Percentiles rank a stretch among this genome's conserved stretches.
These are phyloP conservation scores for Ilyonectria mors-panacis DNA, from an alignment of 2,329 filamentous ascomycete genomes.

Conservation along the genomic window DNA sequence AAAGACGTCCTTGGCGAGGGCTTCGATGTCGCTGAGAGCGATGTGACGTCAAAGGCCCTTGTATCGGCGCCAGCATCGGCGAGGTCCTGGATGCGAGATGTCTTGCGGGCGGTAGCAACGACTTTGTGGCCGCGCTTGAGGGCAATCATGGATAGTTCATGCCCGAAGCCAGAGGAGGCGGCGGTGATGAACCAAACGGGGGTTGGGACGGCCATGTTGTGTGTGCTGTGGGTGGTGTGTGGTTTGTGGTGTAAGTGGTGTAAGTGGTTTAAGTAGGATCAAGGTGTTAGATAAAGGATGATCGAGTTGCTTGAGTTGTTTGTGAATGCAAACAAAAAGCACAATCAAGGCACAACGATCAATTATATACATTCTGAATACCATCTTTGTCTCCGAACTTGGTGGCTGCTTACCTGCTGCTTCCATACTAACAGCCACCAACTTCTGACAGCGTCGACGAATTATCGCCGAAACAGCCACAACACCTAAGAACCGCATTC, in stretches of 20 bases:
- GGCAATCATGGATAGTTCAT: conserved; percentile 59
- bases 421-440: background rate
- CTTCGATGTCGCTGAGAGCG: conserved; percentile 53
- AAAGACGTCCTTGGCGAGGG: conserved; percentile 52
- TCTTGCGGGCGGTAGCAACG: conserved; percentile 64
- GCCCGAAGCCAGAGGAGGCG: conserved; percentile 66
- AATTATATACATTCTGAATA: background rate
- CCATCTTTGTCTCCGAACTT: background rate
- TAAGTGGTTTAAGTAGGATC: background rate
- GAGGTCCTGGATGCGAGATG: conserved; percentile 58
- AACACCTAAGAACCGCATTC: background rate
- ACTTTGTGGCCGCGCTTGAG: conserved; percentile 64
- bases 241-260: background rate
- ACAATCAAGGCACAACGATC: background rate
- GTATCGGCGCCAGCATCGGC: conserved; percentile 59
- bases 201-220: conserved; percentile 28
- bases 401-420: background rate
- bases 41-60: conserved; percentile 64
- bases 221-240: background rate
- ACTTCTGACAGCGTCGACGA: too few relatives aligned
- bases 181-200: conserved; percentile 69
- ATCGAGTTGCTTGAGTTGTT: background rate
- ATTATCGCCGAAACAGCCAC: conserved; percentile 36
- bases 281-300: background rate
- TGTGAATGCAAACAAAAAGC: background rate